Evolutionary conservation across 768 basidiomycete genomes (phyloP), one percentile per base, ranked within the genome.

Genomic region (Sporobolomyces roseus): DNA sequence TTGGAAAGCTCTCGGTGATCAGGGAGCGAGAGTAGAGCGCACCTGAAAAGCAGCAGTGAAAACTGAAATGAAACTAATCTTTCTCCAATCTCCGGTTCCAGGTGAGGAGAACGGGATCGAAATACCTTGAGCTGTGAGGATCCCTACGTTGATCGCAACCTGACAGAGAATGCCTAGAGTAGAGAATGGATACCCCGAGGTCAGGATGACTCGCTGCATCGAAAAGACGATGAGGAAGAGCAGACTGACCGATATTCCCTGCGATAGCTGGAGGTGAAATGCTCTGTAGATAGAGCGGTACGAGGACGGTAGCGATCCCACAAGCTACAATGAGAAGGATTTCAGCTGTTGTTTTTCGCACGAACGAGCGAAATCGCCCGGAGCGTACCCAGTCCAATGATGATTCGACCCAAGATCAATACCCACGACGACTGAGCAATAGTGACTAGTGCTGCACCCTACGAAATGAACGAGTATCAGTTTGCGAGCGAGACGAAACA

Each of bases 241-340:
- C 23, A 14, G 55, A 41, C 83, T 30, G 68, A 86, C 90, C 90
- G 69, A 92, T 81, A 63, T 81, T 87, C 25, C 88, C 89, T 72
- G 85, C 87, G 64, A 91, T 88, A 52, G 83, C 83, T 3, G 84
- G 79, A 0, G 92, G 93, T 0, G 91, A 86, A 17, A 94, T 87
- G 78, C 93, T 90, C 7, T 88, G 83, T n/a, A 94, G 81, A 78
- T 85, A 93, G 41, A 93, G 83, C 14, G 93, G 93, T 5, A 85
- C 85, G n/a, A 90, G 85, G 72, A 79, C 79, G 2, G 78, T 78
- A 2, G 78, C 74, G 21, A 79, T 64, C 25, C 79, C 77, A 60
- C 76, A 77, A 16, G 78, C 76, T 61, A 54, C 46, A 8, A 89
- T 74, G n/a, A n/a, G n/a, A n/a, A n/a, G n/a, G n/a, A n/a, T n/a